Base-by-base conservation (phyloP, 495 filamentous ascomycete species). In the Hypoxylon intermedium region DNA sequence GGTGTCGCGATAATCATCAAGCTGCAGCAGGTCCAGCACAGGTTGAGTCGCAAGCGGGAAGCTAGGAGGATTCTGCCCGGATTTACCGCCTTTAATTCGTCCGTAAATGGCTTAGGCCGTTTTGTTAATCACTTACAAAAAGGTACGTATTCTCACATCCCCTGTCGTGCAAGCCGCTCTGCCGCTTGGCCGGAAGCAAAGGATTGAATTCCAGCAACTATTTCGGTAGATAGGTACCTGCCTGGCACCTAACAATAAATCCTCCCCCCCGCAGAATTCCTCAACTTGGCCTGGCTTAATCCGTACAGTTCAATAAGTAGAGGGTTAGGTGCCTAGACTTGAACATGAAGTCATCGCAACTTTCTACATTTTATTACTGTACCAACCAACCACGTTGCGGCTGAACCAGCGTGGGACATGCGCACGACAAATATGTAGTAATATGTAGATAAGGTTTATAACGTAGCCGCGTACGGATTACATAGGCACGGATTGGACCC, bases 331-430 rank as follows among this genome's bases (percentile, higher is more conserved):
- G 13, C 40, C 44, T 44, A 38, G 30, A 58, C 24, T 38, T 26
- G 26, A 20, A 44, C 21, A 65, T 65, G 66, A 68, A 62, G 66
- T 66, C 66, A 68, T 68, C 33, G 24, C 20, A 55, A 47, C 48
- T 43, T 51, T 36, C 36, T 38, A 15, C 15, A 38, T 24, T 44
- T 19, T 30, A 24, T 33, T 6, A 16, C 31, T 16, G 28, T 36
- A 49, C 18, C 31, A 19, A 49, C 18, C 31, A 19, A 26, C 20
- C 41, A 28, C 20, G 13, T 44, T 50, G 31, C 60, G 54, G 60
- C 53, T 58, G 26, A 33, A 37, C 28, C 58, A 45, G 34, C 46
- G 55, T 50, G 44, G 34, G 11, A 36, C 43, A 45, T 52, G 55
- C 40, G 30, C 19, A 34, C 13, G 15, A 46, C 26, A 20, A 12